phyloP scores from a whole-genome alignment of 345 rosid genomes.

The Lumnitzera racemosa region DNA sequence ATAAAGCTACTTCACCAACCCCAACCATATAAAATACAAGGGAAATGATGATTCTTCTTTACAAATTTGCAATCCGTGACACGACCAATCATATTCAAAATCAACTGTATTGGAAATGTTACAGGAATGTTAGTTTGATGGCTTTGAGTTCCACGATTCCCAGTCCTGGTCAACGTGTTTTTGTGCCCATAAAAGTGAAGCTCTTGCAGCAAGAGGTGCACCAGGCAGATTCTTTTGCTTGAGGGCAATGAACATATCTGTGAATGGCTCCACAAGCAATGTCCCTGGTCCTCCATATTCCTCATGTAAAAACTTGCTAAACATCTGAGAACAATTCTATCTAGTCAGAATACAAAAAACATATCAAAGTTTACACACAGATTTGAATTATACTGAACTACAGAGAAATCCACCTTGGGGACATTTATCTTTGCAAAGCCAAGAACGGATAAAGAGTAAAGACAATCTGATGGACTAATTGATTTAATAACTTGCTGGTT shows the following conservation, averaged over 20 bases:
- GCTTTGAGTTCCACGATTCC: conserved; percentile 26
- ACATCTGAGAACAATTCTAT: conserved; percentile 19
- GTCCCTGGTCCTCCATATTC: conserved; percentile 46
- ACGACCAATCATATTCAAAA: conserved; percentile 6
- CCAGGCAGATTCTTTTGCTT: conserved; percentile 36
- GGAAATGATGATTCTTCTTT: too few species aligned
- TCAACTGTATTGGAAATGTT: neutral
- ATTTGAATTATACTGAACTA: conserved; percentile 4
- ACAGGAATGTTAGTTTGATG: conserved; percentile 9
- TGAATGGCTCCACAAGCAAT: conserved; percentile 37
- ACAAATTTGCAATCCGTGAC: too few species aligned
- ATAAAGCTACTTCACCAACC: too few species aligned
- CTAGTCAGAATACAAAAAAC: neutral
- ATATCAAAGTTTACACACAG: neutral
- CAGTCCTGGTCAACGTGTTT: conserved; percentile 30
- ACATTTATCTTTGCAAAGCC: conserved; percentile 13
- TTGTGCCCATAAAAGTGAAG: conserved; percentile 38
- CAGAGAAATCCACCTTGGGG: conserved; percentile 2
- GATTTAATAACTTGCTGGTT: too few species aligned
- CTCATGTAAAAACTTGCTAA: conserved; percentile 30
- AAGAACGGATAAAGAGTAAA: conserved; percentile 26
- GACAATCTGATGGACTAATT: conserved; percentile 16
- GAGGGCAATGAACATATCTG: conserved; percentile 26
- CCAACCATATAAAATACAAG: too few species aligned
- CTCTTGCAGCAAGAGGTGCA: conserved; percentile 30